A percentile compares a stretch with the other conserved stretches of the same genome.
These are phyloP conservation scores for Phascolomyces articulosus DNA, from an alignment of 371 early-diverging fungal genomes.

Conservation along the genomic window DNA sequence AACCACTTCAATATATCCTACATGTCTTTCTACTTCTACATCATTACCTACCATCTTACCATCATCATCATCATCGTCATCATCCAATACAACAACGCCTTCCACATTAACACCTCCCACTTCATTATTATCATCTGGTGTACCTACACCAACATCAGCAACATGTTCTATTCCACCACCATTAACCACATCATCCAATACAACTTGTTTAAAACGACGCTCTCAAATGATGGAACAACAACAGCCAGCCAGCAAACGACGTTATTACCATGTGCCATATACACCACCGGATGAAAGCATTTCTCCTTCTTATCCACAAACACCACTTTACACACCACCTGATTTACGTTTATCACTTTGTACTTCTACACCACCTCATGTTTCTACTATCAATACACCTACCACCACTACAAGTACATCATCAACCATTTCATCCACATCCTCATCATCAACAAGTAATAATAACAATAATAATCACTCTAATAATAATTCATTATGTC, in stretches of 20 bases:
- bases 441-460: constrained; percentile 4
- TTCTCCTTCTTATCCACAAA: constrained; percentile 15
- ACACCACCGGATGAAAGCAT: constrained; percentile 22
- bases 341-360: constrained; percentile 5
- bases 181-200: constrained; percentile 1
- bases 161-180: background rate
- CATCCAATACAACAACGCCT: too few relatives aligned
- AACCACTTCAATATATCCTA: background rate
- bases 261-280: constrained; percentile 15
- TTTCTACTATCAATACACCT: constrained; percentile 4
- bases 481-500: constrained; percentile 21
- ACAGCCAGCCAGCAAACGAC: constrained; percentile 6
- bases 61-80: too few relatives aligned
- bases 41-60: constrained; percentile 19
- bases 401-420: background rate
- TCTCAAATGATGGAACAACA: background rate
- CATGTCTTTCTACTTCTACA: constrained; percentile 10
- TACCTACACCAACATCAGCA: background rate
- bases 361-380: constrained; percentile 8
- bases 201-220: constrained; percentile 13
- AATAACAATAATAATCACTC: background rate
- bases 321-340: constrained; percentile 18
- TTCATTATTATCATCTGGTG: too few relatives aligned
- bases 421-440: constrained; percentile 1
- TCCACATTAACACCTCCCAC: background rate